Conservation (phyloP, 2,329 filamentous ascomycete species). For the Setomelanomma holmii region DNA sequence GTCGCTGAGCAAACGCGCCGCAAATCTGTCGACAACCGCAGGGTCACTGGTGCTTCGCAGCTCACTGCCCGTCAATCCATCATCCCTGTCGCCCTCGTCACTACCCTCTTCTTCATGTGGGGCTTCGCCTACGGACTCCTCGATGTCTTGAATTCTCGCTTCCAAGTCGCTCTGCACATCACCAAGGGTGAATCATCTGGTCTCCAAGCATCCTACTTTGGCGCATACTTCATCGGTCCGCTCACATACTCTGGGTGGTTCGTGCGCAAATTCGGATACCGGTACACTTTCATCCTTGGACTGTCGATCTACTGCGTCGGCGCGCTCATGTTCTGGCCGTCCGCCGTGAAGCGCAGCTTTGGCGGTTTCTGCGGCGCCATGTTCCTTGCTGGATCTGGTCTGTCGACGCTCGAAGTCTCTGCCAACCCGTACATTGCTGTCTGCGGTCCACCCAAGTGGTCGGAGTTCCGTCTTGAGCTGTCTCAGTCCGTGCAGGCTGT, state of each 20-base stretch:
- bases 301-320: slow-evolving; percentile 71
- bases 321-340: slow-evolving; percentile 86
- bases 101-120: slow-evolving; percentile 61
- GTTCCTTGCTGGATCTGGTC: slow-evolving; percentile 76
- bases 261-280: slow-evolving; percentile 77
- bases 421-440: slow-evolving; percentile 76
- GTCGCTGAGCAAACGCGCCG: slow-evolving; percentile 40
- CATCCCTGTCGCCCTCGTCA: slow-evolving; percentile 57
- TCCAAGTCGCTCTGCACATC: slow-evolving; percentile 52
- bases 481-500: slow-evolving; percentile 81
- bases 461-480: slow-evolving; percentile 78
- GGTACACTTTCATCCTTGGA: slow-evolving; percentile 79
- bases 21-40: slow-evolving; percentile 45
- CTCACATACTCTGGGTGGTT: slow-evolving; percentile 65
- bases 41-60: slow-evolving; percentile 46
- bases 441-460: slow-evolving; percentile 72
- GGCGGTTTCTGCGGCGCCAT: slow-evolving; percentile 74
- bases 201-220: slow-evolving; percentile 70
- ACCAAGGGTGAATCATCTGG: slow-evolving; percentile 65
- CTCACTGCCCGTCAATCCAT: slow-evolving; percentile 56
- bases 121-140: slow-evolving; percentile 56
- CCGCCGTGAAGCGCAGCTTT: slow-evolving; percentile 75
- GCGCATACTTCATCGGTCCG: slow-evolving; percentile 62
- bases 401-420: slow-evolving; percentile 77
- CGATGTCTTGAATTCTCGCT: slow-evolving; percentile 55